Conservation (phyloP, 352 stramenopile species). For the Pythium sp. region DNA sequence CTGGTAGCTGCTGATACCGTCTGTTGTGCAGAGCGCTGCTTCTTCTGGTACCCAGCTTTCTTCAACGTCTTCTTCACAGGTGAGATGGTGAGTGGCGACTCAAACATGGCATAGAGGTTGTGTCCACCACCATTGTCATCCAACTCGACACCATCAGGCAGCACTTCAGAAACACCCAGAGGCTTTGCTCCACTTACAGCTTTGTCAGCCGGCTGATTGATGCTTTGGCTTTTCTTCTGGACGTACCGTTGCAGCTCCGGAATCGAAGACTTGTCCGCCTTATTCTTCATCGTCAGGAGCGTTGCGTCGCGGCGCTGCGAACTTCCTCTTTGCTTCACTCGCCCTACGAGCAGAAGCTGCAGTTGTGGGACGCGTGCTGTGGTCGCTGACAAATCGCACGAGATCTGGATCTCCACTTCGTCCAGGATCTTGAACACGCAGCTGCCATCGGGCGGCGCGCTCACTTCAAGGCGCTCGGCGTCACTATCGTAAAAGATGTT, state of each 20-base stretch:
- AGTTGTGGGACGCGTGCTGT: constrained; percentile 74
- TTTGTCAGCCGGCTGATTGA: constrained; percentile 9
- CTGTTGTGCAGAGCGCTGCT: constrained; percentile 14
- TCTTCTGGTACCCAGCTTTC: constrained; percentile 15
- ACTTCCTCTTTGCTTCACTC: constrained; percentile 30
- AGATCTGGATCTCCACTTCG: constrained; percentile 77
- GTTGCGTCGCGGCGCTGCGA: constrained; percentile 21
- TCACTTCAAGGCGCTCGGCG: constrained; percentile 26
- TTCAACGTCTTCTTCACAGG: constrained; percentile 26
- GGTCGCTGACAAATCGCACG: constrained; percentile 67
- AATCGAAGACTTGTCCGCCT: constrained; percentile 31
- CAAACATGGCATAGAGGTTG: constrained; percentile 44
- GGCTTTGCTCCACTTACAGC: neutral
- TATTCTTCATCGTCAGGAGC: constrained; percentile 26
- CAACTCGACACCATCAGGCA: neutral
- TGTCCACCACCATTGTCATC: neutral
- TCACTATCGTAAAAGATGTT: constrained; percentile 28
- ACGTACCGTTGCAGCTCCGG: constrained; percentile 67
- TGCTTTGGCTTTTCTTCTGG: constrained; percentile 37
- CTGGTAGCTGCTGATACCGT: constrained; percentile 9
- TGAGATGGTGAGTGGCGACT: constrained; percentile 25
- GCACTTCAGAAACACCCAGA: neutral
- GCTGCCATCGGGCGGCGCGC: constrained; percentile 23
- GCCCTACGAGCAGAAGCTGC: constrained; percentile 64
- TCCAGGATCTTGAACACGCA: constrained; percentile 68